Evolutionary conservation across 2,329 filamentous ascomycete species (phyloP).

Genomic region (Fusarium bulbicola): DNA sequence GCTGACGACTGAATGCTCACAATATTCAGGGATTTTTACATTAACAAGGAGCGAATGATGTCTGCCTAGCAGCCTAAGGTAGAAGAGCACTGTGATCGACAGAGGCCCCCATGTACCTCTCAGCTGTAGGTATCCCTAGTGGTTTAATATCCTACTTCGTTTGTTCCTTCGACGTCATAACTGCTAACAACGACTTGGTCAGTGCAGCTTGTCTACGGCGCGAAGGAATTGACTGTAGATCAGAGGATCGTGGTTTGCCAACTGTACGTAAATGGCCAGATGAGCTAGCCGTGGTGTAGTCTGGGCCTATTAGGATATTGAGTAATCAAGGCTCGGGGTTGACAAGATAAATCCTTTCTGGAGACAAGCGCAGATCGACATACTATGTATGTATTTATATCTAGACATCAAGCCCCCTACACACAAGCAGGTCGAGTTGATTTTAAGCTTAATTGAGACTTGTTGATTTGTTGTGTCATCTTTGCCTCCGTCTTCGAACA

Average conservation of each 20-base stretch:
- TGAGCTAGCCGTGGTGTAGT: not conserved
- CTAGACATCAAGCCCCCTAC: not conserved
- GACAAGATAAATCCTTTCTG: not conserved
- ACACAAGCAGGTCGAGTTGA: not conserved
- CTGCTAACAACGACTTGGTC: not conserved
- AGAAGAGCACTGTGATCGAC: not conserved
- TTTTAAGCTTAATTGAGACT: not conserved
- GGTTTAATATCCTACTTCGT: not conserved
- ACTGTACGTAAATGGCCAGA: not conserved
- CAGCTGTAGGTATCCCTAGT: not conserved
- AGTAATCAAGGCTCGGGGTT: not conserved
- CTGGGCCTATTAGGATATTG: not conserved
- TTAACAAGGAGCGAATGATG: not conserved
- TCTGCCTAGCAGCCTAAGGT: not conserved
- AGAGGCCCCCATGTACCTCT: not conserved
- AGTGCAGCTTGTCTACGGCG: not conserved
- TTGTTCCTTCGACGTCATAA: not conserved
- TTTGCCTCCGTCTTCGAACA: not conserved
- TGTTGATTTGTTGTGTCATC: not conserved
- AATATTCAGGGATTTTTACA: not conserved
- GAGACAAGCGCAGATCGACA: not conserved
- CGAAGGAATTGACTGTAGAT: not conserved
- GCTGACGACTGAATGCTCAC: not conserved
- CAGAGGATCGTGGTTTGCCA: not conserved
- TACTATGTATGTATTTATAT: not conserved